Conservation (phyloP, 768 basidiomycete species). For the Suillus decipiens region DNA sequence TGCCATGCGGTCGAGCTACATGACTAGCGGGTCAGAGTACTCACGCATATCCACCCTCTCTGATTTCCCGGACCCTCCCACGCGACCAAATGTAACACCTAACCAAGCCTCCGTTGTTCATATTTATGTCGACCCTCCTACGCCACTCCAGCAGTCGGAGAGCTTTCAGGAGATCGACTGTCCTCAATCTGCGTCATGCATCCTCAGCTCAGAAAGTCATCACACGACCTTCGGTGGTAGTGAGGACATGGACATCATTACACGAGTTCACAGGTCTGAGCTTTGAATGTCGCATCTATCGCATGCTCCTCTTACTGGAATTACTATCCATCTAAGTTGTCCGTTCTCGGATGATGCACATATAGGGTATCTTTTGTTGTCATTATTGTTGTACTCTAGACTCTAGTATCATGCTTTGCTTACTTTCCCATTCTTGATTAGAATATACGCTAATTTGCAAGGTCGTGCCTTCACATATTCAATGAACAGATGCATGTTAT, state of each 20-base stretch:
- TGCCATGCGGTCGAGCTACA: constrained; percentile 52
- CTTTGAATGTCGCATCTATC: constrained; percentile 15
- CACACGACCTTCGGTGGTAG: constrained; percentile 30
- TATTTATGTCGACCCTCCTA: constrained; percentile 41
- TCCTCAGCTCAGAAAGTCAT: constrained; percentile 17
- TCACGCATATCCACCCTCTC: constrained; percentile 73
- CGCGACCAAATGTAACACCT: constrained; percentile 23
- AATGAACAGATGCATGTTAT: too few species aligned
- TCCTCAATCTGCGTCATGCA: constrained; percentile 11
- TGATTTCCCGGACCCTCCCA: constrained; percentile 70
- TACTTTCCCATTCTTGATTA: not conserved
- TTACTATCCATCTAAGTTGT: not conserved
- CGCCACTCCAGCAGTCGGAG: not conserved
- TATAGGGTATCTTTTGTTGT: not conserved
- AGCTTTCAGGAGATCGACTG: not conserved
- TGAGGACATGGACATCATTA: constrained; percentile 25
- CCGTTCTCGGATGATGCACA: not conserved
- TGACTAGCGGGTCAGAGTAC: constrained; percentile 54
- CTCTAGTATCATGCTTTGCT: not conserved
- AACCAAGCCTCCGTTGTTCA: constrained; percentile 45
- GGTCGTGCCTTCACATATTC: too few species aligned
- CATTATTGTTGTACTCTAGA: not conserved
- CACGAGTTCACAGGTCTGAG: constrained; percentile 14
- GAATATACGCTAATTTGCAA: not conserved
- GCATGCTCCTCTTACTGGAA: not conserved